Evolutionary conservation across 768 basidiomycete genomes (phyloP), one percentile per base, ranked within the genome.

Genomic region (Podaxis mareebaensis): DNA sequence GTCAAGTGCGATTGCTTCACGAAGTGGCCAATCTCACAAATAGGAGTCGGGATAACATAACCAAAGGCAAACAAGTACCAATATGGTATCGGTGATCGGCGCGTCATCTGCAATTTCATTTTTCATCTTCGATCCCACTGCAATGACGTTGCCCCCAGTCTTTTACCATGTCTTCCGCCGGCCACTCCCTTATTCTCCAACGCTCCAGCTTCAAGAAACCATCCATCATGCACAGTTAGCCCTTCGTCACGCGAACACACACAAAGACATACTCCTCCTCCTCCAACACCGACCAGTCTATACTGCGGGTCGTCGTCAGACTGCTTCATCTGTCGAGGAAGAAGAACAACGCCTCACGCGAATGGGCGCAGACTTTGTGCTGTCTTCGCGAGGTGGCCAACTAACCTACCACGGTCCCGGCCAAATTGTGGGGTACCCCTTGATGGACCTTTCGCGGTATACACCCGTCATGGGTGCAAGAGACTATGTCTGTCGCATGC

Each of bases 331-430:
- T 56, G 77, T 90, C 15, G 74, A 81, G 42, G 75, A 78, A 48
- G 92, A 96, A 61, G 78, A 79, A 28, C 59, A 73, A 42, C 86
- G 92, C 22, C 78, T 98, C n/a, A 84, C 82, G 71, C 79, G 33
- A 49, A 79, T 93, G 24, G 96, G 96, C 26, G 96, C 96, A 0
- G 93, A 97, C 71, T 96, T 96, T 69, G 84, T 92, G 42, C 77
- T 85, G 24, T 87, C 95, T 2, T 82, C 85, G 58, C 82, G 97
- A 58, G 97, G 97, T 13, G 97, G 97, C 2, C 90, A 98, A 76
- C 83, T 95, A 62, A 99, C 97, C 1, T 99, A 93, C 75, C 97
- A 99, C 74, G 97, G 97, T 0, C 96, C 97, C 1, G 97, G 97
- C 5, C 97, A 99, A 76, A 81, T 99, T 69, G 92, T 98, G 15